These are phyloP conservation scores for Trypanosoma vivax DNA, from an alignment of 208 protist species.

Conservation along the genomic window DNA sequence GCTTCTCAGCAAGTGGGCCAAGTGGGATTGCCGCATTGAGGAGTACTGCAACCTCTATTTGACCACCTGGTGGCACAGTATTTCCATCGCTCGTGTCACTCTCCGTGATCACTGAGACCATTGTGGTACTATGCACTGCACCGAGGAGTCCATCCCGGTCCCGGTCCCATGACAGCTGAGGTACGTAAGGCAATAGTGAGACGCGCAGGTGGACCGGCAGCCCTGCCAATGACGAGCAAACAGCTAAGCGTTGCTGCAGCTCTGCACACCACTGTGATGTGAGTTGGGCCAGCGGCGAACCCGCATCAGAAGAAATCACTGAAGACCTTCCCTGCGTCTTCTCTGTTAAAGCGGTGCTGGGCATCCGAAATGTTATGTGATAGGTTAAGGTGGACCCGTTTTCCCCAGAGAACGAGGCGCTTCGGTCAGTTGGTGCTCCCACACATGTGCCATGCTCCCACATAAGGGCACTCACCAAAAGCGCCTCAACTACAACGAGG, in stretches of 20 bases:
- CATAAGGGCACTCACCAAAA: constrained; percentile 5
- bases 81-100: neutral
- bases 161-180: constrained; percentile 38
- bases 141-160: constrained; percentile 54
- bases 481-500: constrained; percentile 8
- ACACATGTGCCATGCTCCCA: constrained; percentile 3
- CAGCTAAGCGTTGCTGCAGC: constrained; percentile 47
- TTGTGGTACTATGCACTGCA: constrained; percentile 25
- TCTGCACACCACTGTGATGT: constrained; percentile 45
- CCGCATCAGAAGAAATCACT: neutral
- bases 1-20: neutral
- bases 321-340: neutral
- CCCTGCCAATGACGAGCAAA: constrained; percentile 28
- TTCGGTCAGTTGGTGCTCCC: neutral
- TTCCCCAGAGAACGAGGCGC: too few relatives aligned
- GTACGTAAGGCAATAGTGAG: constrained; percentile 38
- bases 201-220: constrained; percentile 17
- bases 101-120: constrained; percentile 1
- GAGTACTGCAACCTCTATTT: constrained; percentile 27
- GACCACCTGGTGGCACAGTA: neutral
- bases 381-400: too few relatives aligned
- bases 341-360: neutral
- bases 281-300: constrained; percentile 9
- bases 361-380: neutral
- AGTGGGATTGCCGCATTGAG: constrained; percentile 50